Evolutionary conservation across 352 stramenopile species (phyloP), one percentile per base, ranked within the genome.

Genomic region (Phytophthora pistaciae): DNA sequence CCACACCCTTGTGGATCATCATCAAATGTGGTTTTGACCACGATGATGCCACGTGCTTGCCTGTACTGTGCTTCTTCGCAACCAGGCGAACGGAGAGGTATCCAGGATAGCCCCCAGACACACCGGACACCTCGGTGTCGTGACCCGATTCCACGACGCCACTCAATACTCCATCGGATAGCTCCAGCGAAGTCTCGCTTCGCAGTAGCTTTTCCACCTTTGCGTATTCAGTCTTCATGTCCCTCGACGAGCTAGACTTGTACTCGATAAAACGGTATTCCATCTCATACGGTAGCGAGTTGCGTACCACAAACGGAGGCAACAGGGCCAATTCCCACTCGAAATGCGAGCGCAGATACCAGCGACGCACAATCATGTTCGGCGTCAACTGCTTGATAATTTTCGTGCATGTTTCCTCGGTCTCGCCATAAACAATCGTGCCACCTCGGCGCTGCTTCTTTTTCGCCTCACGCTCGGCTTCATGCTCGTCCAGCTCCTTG

Each of bases 1-100:
- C 84, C 1, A 93, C 71, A 29, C 78, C 70, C 16, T 82, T 80
- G 57, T 95, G 88, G 42, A 95, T 90, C 46, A 89, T 91, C 87
- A 96, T 95, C 56, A 96, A 52, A 60, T 94, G 70, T n/a, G 90
- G 83, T 70, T 93, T 94, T 5, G 88, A 96, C 90, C 90, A 96
- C 16, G 72, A 56, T 18, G 88, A 93, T 3, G 52, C 64, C 7
- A 75, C 65, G 20, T 72, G 64, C 56, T 78, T 82, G 27, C 64
- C 82, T 48, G 64, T 77, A 11, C 25, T 71, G 42, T 76, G 66
- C 21, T 83, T 73, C 25, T 68, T 84, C 25, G 71, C 73, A 25
- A 92, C 64, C 14, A 95, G 42, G 18, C 90, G 87, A 71, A 95
- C 66, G 27, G 76, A 82, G 8, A 96, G 64, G 69, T 96, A 96